These are phyloP conservation scores for Lactarius sp. DNA, from an alignment of 768 basidiomycete species.

Conservation along the genomic window DNA sequence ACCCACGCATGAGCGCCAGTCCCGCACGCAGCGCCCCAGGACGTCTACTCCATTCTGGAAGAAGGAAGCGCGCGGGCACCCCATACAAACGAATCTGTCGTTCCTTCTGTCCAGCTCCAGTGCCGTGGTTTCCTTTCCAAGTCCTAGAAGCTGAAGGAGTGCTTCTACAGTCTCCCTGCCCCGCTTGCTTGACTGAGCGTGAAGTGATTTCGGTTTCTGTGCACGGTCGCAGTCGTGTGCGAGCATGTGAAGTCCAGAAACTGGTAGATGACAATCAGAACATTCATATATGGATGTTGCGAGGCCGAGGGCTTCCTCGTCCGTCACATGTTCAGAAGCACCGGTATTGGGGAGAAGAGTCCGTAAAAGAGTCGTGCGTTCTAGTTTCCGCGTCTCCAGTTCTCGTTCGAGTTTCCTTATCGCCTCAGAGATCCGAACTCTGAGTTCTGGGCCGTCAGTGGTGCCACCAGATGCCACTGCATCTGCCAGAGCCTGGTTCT, in stretches of 20 bases:
- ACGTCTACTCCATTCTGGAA: slow-evolving; percentile 7
- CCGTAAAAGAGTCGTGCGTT: slow-evolving; percentile 4
- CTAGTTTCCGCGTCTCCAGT: background rate
- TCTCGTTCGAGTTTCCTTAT: background rate
- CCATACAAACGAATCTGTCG: slow-evolving; percentile 12
- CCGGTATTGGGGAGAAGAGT: slow-evolving; percentile 4
- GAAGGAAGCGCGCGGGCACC: background rate
- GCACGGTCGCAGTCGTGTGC: slow-evolving; percentile 5
- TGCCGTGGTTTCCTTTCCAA: slow-evolving; percentile 3
- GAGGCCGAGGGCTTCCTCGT: slow-evolving; percentile 4
- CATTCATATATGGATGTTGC: slow-evolving; percentile 16
- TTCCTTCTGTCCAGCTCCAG: slow-evolving; percentile 16
- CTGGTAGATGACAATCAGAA: background rate
- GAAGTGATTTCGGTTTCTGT: background rate
- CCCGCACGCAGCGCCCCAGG: slow-evolving; percentile 5
- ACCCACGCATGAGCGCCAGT: slow-evolving; percentile 20
- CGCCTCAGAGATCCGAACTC: background rate
- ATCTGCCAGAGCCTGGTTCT: slow-evolving; percentile 6
- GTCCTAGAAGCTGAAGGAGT: slow-evolving; percentile 4
- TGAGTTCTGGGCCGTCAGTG: background rate
- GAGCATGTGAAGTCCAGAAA: slow-evolving; percentile 14
- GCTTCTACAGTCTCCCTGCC: slow-evolving; percentile 1
- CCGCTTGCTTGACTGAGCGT: background rate
- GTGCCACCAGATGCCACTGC: background rate
- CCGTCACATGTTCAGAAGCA: background rate